Conservation (phyloP, 441 rosid genomes). For the Adansonia grandidieri region DNA sequence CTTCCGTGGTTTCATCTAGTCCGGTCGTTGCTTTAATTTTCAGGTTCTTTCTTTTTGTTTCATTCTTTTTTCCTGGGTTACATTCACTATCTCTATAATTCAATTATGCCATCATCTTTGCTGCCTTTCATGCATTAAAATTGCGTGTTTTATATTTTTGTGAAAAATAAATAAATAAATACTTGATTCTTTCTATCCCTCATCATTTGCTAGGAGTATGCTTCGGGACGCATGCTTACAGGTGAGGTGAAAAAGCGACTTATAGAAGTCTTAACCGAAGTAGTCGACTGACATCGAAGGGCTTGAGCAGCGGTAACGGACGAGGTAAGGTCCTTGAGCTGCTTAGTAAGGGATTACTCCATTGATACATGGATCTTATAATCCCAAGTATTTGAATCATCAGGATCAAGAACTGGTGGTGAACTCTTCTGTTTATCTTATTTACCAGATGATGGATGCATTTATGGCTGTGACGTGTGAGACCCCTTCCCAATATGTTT, state of each 20-base stretch:
- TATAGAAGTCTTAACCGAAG: conserved; percentile 62
- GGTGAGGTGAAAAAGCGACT: conserved; percentile 84
- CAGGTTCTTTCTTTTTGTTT: background rate
- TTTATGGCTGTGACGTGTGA: conserved; percentile 85
- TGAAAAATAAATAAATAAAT: too few relatives aligned
- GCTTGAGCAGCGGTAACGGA: conserved; percentile 87
- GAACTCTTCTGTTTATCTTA: background rate
- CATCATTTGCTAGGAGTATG: background rate
- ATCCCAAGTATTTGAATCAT: background rate
- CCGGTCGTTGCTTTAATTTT: background rate
- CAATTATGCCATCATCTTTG: background rate
- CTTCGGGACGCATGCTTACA: conserved; percentile 77
- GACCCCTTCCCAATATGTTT: conserved; percentile 91
- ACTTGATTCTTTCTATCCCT: background rate
- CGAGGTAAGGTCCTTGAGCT: conserved; percentile 50
- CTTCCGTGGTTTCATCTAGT: background rate
- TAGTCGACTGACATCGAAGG: conserved; percentile 78
- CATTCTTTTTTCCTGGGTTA: background rate
- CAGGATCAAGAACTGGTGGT: background rate
- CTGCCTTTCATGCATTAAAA: background rate
- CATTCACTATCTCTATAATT: background rate
- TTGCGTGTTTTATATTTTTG: background rate
- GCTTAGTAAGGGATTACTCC: too few relatives aligned
- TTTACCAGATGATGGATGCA: conserved; percentile 84
- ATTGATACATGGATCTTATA: too few relatives aligned